Base-by-base conservation (phyloP, 2,329 filamentous ascomycete genomes). In the Aspergillus sp. region DNA sequence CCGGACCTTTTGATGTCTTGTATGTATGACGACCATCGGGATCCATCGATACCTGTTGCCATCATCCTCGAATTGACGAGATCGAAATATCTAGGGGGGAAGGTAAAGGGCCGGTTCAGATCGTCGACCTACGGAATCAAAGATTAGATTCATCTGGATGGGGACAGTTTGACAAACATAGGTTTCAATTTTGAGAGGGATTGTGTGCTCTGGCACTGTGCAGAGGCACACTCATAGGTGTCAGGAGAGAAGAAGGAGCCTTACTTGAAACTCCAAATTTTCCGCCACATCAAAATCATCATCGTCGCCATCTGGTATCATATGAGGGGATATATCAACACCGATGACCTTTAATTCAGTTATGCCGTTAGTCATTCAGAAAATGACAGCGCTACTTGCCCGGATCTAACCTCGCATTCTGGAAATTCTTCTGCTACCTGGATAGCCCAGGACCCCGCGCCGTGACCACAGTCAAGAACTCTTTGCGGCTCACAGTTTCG, bases 11-110 rank as follows among this genome's bases (percentile, higher is more conserved):
- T 84, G 62, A 96, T 90, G 67, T 96, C 93, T 66, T 82, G 81
- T 64, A 96, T 76, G 75, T 96, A 96, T 32, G 83, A 82, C 58
- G 80, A 77, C 93, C 93, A 97, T 73, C 91, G 84, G 63, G 82
- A 78, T 59, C 81, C 79, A 69, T 93, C 83, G 68, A 96, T 90
- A 0, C 91, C 92, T 21, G 76, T 75, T 62, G 76, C 75, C 62
- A 82, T 75, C 59, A 65, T 84, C 81, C 74, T 86, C 67, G 91
- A 96, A 70, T 96, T 90, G 54, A 96, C 87, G 56, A 96, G 79
- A 68, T 96, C 90, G 78, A 96, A 96, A 58, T 88, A 81, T 71
- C 87, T 88, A 54, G 85, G 78, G 47, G 83, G 78, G 69, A 92
- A 93, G 0, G 87, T 89, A 70, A 90, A 89, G 36, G 82, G 80